These are phyloP conservation scores for Kurtzmaniella quercitrusa DNA, from an alignment of 1,139 yeast species.

Conservation along the genomic window DNA sequence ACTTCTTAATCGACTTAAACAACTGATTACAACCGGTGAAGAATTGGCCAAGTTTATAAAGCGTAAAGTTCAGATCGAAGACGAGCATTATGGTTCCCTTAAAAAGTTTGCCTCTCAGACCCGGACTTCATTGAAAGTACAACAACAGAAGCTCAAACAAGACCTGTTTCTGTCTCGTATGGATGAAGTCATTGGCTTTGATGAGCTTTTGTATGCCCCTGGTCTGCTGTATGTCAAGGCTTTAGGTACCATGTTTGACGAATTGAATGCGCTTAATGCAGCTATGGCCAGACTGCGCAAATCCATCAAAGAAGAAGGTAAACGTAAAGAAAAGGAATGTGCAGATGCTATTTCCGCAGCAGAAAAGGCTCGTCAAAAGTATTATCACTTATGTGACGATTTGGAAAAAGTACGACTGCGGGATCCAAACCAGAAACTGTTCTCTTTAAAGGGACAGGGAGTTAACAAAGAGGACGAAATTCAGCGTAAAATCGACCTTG, in stretches of 20 bases:
- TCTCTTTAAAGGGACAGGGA: slow-evolving; percentile 74
- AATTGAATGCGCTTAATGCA: slow-evolving; percentile 66
- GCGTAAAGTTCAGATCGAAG: slow-evolving; percentile 75
- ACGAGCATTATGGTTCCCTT: slow-evolving; percentile 70
- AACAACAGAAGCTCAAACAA: slow-evolving; percentile 42
- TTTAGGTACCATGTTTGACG: slow-evolving; percentile 81
- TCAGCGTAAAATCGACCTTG: slow-evolving; percentile 70
- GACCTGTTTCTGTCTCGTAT: slow-evolving; percentile 70
- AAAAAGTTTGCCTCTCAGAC: slow-evolving; percentile 61
- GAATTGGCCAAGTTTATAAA: slow-evolving; percentile 78
- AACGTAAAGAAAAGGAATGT: slow-evolving; percentile 78
- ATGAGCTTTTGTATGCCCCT: slow-evolving; percentile 70
- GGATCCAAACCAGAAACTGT: slow-evolving; percentile 80
- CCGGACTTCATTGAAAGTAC: slow-evolving; percentile 49
- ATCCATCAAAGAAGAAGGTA: slow-evolving; percentile 73
- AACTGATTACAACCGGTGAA: slow-evolving; percentile 75
- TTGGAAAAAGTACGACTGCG: slow-evolving; percentile 75
- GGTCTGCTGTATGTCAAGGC: slow-evolving; percentile 77
- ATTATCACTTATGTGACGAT: slow-evolving; percentile 78
- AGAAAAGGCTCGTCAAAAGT: slow-evolving; percentile 83
- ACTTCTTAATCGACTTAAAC: slow-evolving; percentile 69
- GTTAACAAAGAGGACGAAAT: slow-evolving; percentile 90
- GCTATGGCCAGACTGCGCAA: slow-evolving; percentile 73
- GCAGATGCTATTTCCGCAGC: slow-evolving; percentile 77
- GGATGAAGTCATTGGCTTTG: slow-evolving; percentile 68